Evolutionary conservation across 352 stramenopile genomes (phyloP).

Genomic region (Paralagenidium karlingii): DNA sequence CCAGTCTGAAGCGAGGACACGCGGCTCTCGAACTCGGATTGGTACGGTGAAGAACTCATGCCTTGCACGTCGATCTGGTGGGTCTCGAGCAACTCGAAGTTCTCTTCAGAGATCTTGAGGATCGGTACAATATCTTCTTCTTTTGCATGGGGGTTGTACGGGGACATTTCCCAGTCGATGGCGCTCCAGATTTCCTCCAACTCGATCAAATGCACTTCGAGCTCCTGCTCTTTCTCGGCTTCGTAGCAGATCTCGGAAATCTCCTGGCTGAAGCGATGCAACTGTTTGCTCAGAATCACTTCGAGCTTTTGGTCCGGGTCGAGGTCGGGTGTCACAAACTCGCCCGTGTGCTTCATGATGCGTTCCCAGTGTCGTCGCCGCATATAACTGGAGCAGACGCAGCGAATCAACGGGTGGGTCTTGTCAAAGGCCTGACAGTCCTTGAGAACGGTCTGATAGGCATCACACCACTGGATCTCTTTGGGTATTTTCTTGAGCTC

Average conservation of each 20-base stretch:
- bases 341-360: slow-evolving; percentile 82
- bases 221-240: slow-evolving; percentile 93
- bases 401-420: slow-evolving; percentile 67
- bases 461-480: slow-evolving; percentile 86
- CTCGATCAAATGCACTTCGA: slow-evolving; percentile 85
- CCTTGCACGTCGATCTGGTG: slow-evolving; percentile 95
- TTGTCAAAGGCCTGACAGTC: slow-evolving; percentile 80
- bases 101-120: slow-evolving; percentile 89
- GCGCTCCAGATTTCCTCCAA: slow-evolving; percentile 86
- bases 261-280: slow-evolving; percentile 90
- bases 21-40: slow-evolving; percentile 90
- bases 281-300: slow-evolving; percentile 85
- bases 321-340: slow-evolving; percentile 88
- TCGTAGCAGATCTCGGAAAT: slow-evolving; percentile 96
- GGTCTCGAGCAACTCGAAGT: slow-evolving; percentile 94
- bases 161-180: slow-evolving; percentile 90
- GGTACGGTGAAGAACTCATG: slow-evolving; percentile 92
- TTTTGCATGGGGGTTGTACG: slow-evolving; percentile 60
- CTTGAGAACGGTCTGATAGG: slow-evolving; percentile 78
- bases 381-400: slow-evolving; percentile 80
- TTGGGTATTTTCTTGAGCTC: slow-evolving; percentile 89
- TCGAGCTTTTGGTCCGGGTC: slow-evolving; percentile 86
- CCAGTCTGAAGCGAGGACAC: slow-evolving; percentile 82
- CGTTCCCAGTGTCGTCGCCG: slow-evolving; percentile 89
- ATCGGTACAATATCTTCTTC: slow-evolving; percentile 83